Conservation (phyloP, 2,329 filamentous ascomycete genomes). For the Ceratocystis ficicola region DNA sequence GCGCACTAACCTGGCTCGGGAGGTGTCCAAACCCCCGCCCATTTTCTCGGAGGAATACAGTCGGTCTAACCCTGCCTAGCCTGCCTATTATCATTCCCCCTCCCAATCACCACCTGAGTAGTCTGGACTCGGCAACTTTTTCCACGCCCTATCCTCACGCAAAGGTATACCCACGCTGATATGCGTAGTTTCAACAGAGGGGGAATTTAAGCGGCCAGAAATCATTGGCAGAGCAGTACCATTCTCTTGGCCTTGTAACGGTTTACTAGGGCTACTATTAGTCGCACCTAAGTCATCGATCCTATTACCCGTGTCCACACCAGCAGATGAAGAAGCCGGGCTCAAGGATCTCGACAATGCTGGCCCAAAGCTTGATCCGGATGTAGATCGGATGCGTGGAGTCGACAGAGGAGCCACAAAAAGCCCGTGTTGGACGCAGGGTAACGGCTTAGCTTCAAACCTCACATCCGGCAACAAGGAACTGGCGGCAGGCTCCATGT, state of each 20-base stretch:
- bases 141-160: conserved; percentile 11
- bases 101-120: conserved; percentile 18
- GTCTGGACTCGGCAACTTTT: conserved; percentile 11
- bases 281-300: not conserved
- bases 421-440: not conserved
- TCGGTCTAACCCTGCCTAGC: not conserved
- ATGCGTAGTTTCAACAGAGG: not conserved
- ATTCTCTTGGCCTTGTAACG: not conserved
- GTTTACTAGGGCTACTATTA: not conserved
- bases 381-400: not conserved
- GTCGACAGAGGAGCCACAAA: conserved; percentile 9
- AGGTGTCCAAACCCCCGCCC: not conserved
- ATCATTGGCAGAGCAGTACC: not conserved
- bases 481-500: not conserved
- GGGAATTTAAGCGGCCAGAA: not conserved
- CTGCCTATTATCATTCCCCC: not conserved
- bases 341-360: not conserved
- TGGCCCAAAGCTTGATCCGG: not conserved
- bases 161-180: not conserved
- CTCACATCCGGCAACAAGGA: not conserved
- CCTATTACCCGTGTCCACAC: too few species aligned
- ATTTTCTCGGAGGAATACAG: not conserved
- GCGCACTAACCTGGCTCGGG: too few species aligned
- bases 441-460: not conserved
- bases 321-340: not conserved